phyloP scores from a whole-genome alignment of 257 asterid species.

The Solanum lignicaule region DNA sequence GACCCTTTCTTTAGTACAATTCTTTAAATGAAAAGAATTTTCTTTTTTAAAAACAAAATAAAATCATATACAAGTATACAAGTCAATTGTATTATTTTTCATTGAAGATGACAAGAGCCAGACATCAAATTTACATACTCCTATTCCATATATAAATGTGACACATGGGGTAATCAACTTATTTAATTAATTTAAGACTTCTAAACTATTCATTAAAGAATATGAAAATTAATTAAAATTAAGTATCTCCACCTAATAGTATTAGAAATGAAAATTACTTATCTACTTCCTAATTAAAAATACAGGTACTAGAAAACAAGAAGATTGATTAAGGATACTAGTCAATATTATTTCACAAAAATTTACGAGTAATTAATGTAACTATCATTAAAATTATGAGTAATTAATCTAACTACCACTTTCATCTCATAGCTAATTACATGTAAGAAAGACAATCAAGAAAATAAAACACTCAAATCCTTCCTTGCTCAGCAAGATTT shows the following conservation, averaged over 20 bases:
- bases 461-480: conserved; percentile 16
- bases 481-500: conserved; percentile 23
- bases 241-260: not conserved
- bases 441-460: conserved; percentile 7
- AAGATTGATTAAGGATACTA: not conserved
- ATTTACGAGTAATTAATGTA: conserved; percentile 3
- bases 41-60: not conserved
- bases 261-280: not conserved
- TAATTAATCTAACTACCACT: conserved; percentile 38
- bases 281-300: not conserved
- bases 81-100: not conserved
- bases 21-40: not conserved
- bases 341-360: not conserved
- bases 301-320: not conserved
- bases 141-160: not conserved
- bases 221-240: not conserved
- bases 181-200: not conserved
- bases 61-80: not conserved
- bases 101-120: not conserved
- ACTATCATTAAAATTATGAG: conserved; percentile 31
- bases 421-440: conserved; percentile 22
- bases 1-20: not conserved
- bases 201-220: not conserved
- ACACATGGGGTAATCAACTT: not conserved
- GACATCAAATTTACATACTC: not conserved